These are phyloP conservation scores for Trametes hirsuta DNA, from an alignment of 1,284 basidiomycete genomes.

Conservation along the genomic window DNA sequence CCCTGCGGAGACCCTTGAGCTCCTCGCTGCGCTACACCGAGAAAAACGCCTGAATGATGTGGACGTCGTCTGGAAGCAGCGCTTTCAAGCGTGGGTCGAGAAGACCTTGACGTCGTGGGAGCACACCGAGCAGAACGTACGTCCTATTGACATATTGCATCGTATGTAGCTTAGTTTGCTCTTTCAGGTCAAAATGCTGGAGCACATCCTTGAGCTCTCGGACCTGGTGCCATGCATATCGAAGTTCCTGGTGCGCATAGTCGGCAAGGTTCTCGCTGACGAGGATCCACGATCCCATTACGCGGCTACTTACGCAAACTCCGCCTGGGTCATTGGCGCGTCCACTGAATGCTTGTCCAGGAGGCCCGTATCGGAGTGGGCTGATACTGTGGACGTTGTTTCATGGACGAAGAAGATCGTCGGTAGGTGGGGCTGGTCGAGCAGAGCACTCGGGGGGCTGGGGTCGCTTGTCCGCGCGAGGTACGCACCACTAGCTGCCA, in stretches of 20 bases:
- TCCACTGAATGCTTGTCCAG: slow-evolving; percentile 51
- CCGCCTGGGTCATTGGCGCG: slow-evolving; percentile 56
- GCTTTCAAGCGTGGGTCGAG: slow-evolving; percentile 49
- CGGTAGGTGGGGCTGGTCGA: slow-evolving; percentile 61
- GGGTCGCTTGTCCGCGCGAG: slow-evolving; percentile 52
- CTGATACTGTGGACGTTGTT: slow-evolving; percentile 44
- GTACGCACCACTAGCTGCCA: slow-evolving; percentile 35
- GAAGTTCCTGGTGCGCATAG: slow-evolving; percentile 50
- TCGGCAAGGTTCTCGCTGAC: slow-evolving; percentile 47
- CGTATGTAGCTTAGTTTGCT: not conserved
- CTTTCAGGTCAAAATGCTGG: slow-evolving; percentile 47
- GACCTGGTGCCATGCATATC: slow-evolving; percentile 50
- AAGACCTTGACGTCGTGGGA: slow-evolving; percentile 40
- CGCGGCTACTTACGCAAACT: slow-evolving; percentile 42
- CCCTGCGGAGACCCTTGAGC: slow-evolving; percentile 45
- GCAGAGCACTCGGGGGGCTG: slow-evolving; percentile 56
- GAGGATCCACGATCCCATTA: slow-evolving; percentile 39
- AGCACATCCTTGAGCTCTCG: slow-evolving; percentile 55
- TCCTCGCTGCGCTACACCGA: slow-evolving; percentile 53
- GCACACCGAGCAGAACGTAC: slow-evolving; percentile 39
- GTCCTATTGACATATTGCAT: not conserved
- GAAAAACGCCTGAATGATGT: slow-evolving; percentile 54
- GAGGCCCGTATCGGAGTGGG: slow-evolving; percentile 46
- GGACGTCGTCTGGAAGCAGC: slow-evolving; percentile 60
- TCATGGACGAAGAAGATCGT: slow-evolving; percentile 51